Evolutionary conservation across 176 grass and related monocot species (phyloP), one percentile per base, ranked within the genome.

Genomic region (Leersia perrieri): DNA sequence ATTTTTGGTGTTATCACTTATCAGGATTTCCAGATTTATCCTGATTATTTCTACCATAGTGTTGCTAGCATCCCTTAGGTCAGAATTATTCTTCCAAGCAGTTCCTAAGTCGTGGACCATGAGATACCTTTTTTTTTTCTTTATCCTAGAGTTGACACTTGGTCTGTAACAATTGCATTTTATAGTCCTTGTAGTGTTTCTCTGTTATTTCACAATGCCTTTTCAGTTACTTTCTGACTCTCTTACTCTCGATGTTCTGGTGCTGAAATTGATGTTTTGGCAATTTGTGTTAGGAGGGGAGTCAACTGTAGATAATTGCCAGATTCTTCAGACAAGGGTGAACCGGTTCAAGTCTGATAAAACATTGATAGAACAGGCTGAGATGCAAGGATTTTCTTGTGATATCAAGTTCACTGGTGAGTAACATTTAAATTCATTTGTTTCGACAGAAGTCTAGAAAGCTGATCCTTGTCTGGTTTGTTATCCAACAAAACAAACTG

Each of bases 261-360:
- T 9, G 7, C 33, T 35, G 18, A 39, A 41, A 4, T 22, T 79
- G 42, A 31, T 47, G 28, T 70, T 11, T 88, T 9, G 18, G 75
- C n/a, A 22, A 73, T n/a, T 84, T 49, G 10, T 78, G 81, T 41
- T 80, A 97, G 95, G 95, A 62, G 95, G 95, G 7, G 92, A 94
- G 36, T 92, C 95, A 16, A 94, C 80, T 66, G 85, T 89, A 20
- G 92, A 94, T 22, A 98, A 98, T 80, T 98, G 95, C 81, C 95
- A 98, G 60, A 92, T 98, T 67, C 95, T 98, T 22, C 95, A 94
- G 60, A 94, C 95, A 63, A 89, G 95, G 65, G 95, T 94, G 10
- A 98, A 98, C 40, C 69, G 95, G 20, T 91, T 83, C 22, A 98
- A 98, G 80, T 94, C 95, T 68, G 80, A 92, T 82, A 98, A 98